phyloP scores from a whole-genome alignment of 129 eudicot species.

The Dittrichia graveolens region DNA sequence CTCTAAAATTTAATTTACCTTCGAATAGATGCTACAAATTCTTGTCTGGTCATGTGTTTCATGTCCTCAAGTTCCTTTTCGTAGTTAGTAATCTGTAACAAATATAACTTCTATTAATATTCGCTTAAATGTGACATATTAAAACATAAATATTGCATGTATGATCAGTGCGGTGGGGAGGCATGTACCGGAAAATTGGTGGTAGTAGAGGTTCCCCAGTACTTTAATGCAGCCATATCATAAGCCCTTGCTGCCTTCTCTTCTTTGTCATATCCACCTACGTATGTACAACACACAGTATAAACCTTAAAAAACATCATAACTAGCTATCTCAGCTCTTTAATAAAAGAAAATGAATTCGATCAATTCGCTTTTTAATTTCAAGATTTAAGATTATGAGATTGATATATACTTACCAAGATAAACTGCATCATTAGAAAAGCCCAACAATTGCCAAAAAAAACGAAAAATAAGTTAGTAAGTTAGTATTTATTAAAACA shows the following conservation, averaged over 20 bases:
- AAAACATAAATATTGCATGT: constrained; percentile 1
- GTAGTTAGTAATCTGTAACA: constrained; percentile 74
- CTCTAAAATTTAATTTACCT: constrained; percentile 47
- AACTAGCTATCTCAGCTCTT: no score
- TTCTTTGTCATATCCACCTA: constrained; percentile 99
- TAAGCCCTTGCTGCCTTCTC: constrained; percentile 99
- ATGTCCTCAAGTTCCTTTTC: constrained; percentile 96
- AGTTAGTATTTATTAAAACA: constrained; percentile 1
- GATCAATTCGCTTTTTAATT: background rate
- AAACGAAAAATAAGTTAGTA: background rate
- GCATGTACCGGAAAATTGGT: constrained; percentile 85
- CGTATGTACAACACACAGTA: no score
- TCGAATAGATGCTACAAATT: constrained; percentile 92
- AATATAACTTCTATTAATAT: background rate
- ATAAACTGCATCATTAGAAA: constrained; percentile 55
- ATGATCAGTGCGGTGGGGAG: background rate
- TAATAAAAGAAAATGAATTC: background rate
- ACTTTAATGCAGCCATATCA: constrained; percentile 93
- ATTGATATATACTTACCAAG: constrained; percentile 60
- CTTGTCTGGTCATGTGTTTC: constrained; percentile 99
- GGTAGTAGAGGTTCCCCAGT: constrained; percentile 99
- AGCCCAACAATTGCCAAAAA: constrained; percentile 2
- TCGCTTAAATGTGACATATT: background rate
- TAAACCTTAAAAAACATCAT: background rate
- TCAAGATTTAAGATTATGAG: background rate